Base-by-base conservation (phyloP, 305 asterid species). In the Fraxinus platypoda region DNA sequence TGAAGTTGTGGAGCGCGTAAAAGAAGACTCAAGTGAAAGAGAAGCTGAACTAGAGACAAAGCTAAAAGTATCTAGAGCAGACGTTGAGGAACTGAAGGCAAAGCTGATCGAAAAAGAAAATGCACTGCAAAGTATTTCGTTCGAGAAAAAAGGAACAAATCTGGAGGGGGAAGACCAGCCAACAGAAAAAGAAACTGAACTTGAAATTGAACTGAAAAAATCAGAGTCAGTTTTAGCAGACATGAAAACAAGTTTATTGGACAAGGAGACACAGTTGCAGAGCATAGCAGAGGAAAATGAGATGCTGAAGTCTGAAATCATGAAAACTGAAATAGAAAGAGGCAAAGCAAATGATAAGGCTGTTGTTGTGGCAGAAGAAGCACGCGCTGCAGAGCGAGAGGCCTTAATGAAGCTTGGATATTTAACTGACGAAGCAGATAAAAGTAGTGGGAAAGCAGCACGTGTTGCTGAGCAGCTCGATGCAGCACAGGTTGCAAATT, bases 391-490 rank as follows among this genome's bases (percentile, higher is more conserved):
- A 2, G 98, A 94, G 80, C 78, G 84, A n/a, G 98, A 91, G 81
- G 95, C 94, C 3, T 33, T 91, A 19, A 77, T 83, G 83, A 93
- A 88, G 89, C 93, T 95, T 4, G 93, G 87, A 25, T 79, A 89
- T 78, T 81, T 93, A 83, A 87, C 89, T 0, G 95, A 92, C 43
- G 98, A 95, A 85, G 97, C 97, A 2, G 97, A 94, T 43, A 90
- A 88, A 88, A 92, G 91, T 76, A 76, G 88, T 71, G 79, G 92
- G 81, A 92, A 91, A 86, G 92, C 91, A 1, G 90, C 72, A 19
- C 80, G 91, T 33, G 88, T 90, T 0, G 79, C 88, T 3, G 97
- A 93, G 78, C 91, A 94, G 90, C 90, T 95, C 17, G 92, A 93
- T 79, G 95, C 95, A 57, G 91, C 94, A 33, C 99, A 92, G 83